Evolutionary conservation across 208 protist species (phyloP).

Genomic region (Trypanosoma cruzi): DNA sequence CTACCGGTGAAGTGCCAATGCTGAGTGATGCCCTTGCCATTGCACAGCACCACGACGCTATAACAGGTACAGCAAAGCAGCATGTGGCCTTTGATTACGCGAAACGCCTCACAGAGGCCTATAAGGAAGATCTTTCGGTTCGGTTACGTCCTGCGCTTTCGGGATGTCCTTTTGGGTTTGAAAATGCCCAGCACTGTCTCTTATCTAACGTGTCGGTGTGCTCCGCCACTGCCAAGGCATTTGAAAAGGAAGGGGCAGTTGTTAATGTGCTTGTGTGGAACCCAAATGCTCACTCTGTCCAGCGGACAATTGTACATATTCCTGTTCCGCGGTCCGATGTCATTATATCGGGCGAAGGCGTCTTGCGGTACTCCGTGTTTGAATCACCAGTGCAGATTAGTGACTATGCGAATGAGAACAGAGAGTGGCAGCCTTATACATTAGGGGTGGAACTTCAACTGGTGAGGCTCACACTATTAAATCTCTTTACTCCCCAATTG

Average conservation of each 20-base stretch:
- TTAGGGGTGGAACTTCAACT: background rate
- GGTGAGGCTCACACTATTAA: background rate
- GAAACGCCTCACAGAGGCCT: conserved; percentile 21
- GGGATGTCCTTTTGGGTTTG: background rate
- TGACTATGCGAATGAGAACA: conserved; percentile 15
- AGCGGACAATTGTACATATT: conserved; percentile 6
- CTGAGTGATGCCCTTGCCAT: conserved; percentile 38
- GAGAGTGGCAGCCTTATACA: conserved; percentile 4
- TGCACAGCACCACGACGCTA: conserved; percentile 62
- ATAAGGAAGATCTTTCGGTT: conserved; percentile 12
- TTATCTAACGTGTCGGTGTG: conserved; percentile 21
- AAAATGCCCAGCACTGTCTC: conserved; percentile 12
- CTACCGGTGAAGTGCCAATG: conserved; percentile 7
- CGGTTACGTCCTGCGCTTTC: conserved; percentile 11
- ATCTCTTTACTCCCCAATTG: background rate
- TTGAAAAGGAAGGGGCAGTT: background rate
- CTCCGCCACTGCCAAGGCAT: background rate
- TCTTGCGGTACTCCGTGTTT: conserved; percentile 6
- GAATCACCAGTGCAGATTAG: conserved; percentile 6
- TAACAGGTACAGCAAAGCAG: conserved; percentile 61
- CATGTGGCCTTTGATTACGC: conserved; percentile 57
- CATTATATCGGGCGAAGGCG: background rate
- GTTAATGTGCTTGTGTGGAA: conserved; percentile 15
- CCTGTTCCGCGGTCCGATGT: conserved; percentile 12
- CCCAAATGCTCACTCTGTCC: conserved; percentile 9